Evolutionary conservation across 768 basidiomycete genomes (phyloP), one percentile per base, ranked within the genome.

Genomic region (Chalciporus sphaerocephalus): DNA sequence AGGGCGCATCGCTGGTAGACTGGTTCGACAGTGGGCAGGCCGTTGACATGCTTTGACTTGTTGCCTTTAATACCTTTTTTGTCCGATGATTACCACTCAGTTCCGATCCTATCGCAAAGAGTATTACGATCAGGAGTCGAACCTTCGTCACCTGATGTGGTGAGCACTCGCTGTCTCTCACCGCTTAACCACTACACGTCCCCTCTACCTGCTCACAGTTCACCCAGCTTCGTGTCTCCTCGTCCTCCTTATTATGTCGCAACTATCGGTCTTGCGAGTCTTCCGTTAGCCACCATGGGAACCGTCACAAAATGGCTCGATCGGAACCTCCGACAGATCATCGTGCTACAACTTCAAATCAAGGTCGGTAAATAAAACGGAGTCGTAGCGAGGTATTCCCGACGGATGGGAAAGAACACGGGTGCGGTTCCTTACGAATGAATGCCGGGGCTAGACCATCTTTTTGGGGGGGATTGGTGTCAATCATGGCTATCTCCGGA

Each of bases 181-280:
- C 35, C 16, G 17, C 5, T 6, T 36, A 11, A 27, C 27, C 30
- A 32, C 15, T n/a, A n/a, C 5, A 32, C 3, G 27, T 3, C 3
- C 6, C 27, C 27, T 12, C 12, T 12, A 28, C 15, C 30, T 15
- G 30, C 15, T 32, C 30, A 32, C 18, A 9, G 8, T 32, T 23
- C 37, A 24, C 18, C 32, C 38, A 22, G 21, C 38, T 15, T 32
- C 15, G 30, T 32, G 30, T 32, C 24, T 6, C 35, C 37, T 22
- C 17, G 30, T 21, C 3, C 24, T 32, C n/a, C 27, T 33, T 40
- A 43, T 28, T 40, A 44, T 18, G 21, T 47, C 59, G 54, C 59
- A 38, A 23, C n/a, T 39, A 40, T 52, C 60, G 57, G 59, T 54
- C 23, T 11, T 37, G 51, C 60, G 59, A 35, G 38, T 36, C 13